Percentiles rank a stretch among this genome's conserved stretches.
Conservation (phyloP, 176 grass and related monocot species). For the Cenchrus fungigraminus region DNA sequence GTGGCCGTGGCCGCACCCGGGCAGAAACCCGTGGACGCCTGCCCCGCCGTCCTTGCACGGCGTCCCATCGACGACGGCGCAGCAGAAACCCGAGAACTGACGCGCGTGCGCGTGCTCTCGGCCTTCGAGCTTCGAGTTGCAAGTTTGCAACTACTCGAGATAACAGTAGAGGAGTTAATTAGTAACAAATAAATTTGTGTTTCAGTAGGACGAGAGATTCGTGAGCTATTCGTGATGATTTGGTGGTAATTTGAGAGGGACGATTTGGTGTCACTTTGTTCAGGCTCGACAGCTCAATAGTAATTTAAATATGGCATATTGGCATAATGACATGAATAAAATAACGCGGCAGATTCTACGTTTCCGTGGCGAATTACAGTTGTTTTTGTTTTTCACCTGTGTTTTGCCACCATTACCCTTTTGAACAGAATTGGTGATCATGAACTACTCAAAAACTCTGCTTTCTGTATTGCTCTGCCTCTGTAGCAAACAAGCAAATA, state of each 20-base stretch:
- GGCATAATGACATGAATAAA: neutral
- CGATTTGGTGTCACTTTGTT: no score
- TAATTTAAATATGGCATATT: no score
- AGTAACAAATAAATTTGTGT: neutral
- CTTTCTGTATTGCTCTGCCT: no score
- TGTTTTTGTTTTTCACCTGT: neutral
- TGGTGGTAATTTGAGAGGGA: neutral
- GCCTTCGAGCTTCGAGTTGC: neutral
- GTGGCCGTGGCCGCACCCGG: neutral
- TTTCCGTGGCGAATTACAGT: neutral
- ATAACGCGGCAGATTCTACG: neutral
- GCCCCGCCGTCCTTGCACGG: neutral
- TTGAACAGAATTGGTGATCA: no score
- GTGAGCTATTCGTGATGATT: neutral
- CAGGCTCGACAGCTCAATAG: neutral
- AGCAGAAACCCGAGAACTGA: neutral
- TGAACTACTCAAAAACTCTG: no score
- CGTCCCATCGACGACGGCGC: neutral
- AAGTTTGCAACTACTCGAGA: neutral
- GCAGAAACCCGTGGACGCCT: constrained; percentile 7
- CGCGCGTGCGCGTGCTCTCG: neutral
- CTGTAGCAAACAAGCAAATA: no score
- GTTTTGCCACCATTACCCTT: neutral
- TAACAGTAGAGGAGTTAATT: neutral
- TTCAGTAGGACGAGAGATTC: neutral